Base-by-base conservation (phyloP, 2,329 filamentous ascomycete species). In the Neurospora sp. region DNA sequence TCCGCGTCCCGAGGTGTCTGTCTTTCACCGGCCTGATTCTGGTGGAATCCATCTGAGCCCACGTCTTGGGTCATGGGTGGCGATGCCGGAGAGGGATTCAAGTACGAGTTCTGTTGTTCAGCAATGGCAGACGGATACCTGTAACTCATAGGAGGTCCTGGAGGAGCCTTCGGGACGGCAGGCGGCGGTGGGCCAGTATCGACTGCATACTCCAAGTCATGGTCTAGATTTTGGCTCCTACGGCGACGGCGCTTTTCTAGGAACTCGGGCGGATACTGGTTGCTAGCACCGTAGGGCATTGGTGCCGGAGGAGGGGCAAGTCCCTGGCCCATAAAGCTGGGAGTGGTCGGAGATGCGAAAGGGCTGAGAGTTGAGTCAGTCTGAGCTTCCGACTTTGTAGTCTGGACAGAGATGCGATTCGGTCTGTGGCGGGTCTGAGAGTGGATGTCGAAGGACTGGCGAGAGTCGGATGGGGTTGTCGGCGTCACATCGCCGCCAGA, bases 281-380 rank as follows among this genome's bases (percentile, higher is more conserved):
- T 76, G 23, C 7, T 3, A 70, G 81, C 77, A 72, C 78, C 80
- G 78, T 84, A 85, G 70, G 84, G 83, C 70, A 86, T 82, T 1
- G 87, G 88, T n/a, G 86, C 81, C 46, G 88, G 87, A 70, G 87
- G 84, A 68, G 87, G 87, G 74, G 87, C 84, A 72, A 89, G 81
- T 36, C 86, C 87, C 73, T 84, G 80, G 69, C 78, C 81, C 66
- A 79, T 79, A 75, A 87, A 85, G 75, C 79, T 85, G 38, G 86
- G 83, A 68, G 81, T 78, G 66, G 82, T 83, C 58, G 87, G 87
- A 42, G 87, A 88, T 73, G 81, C 83, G 75, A 84, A 84, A 66
- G 87, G 86, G 75, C 85, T 88, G 76, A 85, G 82, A 66, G 86
- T 88, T 67, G 86, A 87, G 71, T 88, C 85, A 74, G 86, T 86